Percentiles rank a stretch among this genome's conserved stretches.
Evolutionary conservation across 345 rosid species (phyloP).

Genomic region (Combretum micranthum): DNA sequence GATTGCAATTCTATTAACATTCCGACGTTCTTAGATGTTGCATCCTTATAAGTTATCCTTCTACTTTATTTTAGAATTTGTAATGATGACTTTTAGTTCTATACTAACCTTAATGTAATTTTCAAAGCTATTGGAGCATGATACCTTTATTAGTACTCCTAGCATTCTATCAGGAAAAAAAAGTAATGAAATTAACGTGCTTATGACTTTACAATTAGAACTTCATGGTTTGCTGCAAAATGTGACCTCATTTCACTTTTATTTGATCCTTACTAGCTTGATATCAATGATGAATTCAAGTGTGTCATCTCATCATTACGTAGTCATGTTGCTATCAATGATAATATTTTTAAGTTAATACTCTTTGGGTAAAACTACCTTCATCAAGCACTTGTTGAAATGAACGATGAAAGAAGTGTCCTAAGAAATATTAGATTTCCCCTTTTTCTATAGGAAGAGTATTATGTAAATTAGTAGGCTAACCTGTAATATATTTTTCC

Average conservation of each 20-base stretch:
- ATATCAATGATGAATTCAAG: conserved; percentile 95
- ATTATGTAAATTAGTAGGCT: too few species aligned
- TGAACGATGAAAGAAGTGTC: too few species aligned
- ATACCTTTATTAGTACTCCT: conserved; percentile 87
- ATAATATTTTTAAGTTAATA: too few species aligned
- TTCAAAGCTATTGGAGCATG: conserved; percentile 76
- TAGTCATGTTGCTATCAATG: conserved; percentile 94
- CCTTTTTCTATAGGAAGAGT: too few species aligned
- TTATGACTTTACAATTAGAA: conserved; percentile 86
- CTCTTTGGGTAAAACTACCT: too few species aligned
- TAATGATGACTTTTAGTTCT: neutral
- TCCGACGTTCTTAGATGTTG: conserved; percentile 96
- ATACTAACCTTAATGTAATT: neutral
- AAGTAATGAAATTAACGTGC: conserved; percentile 85
- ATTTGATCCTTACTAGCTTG: conserved; percentile 94
- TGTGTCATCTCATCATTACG: conserved; percentile 86
- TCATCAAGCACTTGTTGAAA: too few species aligned
- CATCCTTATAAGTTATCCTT: conserved; percentile 54
- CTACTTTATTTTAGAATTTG: neutral
- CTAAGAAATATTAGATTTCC: too few species aligned
- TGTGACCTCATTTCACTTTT: conserved; percentile 92
- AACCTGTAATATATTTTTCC: too few species aligned
- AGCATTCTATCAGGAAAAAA: conserved; percentile 93
- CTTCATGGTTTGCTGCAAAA: conserved; percentile 98
- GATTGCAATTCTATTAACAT: conserved; percentile 84